Conservation (phyloP, 345 rosid genomes). For the Erodium maritimum region DNA sequence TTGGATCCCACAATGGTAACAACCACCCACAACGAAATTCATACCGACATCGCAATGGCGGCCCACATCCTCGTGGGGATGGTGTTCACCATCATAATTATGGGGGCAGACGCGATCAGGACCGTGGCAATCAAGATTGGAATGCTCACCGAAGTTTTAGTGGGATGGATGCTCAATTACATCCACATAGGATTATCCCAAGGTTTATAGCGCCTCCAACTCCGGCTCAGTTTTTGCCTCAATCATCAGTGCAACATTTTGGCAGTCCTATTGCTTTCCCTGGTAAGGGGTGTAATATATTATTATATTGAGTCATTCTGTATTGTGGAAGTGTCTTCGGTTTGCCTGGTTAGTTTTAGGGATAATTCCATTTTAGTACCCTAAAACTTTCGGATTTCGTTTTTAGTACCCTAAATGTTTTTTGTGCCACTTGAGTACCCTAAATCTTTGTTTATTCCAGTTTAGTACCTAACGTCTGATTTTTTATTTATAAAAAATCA, state of each 20-base stretch:
- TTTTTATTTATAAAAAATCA: too few species aligned
- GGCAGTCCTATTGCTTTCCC: conserved; percentile 37
- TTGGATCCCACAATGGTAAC: conserved; percentile 23
- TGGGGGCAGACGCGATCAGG: conserved; percentile 71
- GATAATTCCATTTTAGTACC: too few species aligned
- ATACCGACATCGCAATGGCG: conserved; percentile 45
- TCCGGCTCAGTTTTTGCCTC: conserved; percentile 34
- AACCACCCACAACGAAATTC: conserved; percentile 23
- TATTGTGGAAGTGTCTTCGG: background rate
- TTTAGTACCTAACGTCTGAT: too few species aligned
- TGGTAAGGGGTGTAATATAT: conserved; percentile 35
- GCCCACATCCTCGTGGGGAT: conserved; percentile 38
- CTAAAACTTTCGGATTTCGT: too few species aligned
- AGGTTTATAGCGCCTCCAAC: conserved; percentile 44
- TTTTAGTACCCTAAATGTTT: too few species aligned
- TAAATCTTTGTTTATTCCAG: too few species aligned
- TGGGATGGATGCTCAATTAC: conserved; percentile 55
- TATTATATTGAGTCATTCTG: background rate
- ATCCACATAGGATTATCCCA: conserved; percentile 40
- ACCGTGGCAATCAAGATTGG: conserved; percentile 59
- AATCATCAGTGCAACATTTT: conserved; percentile 36
- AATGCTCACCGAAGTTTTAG: conserved; percentile 42
- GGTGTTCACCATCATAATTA: conserved; percentile 59
- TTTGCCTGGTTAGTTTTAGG: background rate
- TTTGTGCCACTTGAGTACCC: too few species aligned